Evolutionary conservation across 2,329 filamentous ascomycete species (phyloP).

Genomic region (Trichoderma sp.): DNA sequence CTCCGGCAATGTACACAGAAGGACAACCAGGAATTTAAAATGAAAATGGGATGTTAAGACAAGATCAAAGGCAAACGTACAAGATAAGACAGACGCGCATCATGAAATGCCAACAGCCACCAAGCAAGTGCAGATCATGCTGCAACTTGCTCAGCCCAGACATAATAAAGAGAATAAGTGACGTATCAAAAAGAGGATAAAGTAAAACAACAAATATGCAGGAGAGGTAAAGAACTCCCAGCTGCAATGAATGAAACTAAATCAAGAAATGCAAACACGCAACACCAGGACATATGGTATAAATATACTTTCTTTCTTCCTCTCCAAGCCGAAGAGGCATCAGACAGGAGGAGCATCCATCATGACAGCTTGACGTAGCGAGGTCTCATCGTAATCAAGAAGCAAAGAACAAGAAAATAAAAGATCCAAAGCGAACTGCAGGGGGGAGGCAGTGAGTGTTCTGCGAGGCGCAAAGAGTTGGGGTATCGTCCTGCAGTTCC

Average conservation of each 20-base stretch:
- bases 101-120: constrained; percentile 21
- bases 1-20: background rate
- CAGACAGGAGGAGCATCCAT: constrained; percentile 5
- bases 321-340: constrained; percentile 1
- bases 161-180: constrained; percentile 13
- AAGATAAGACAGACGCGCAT: constrained; percentile 13
- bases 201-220: constrained; percentile 31
- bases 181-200: background rate
- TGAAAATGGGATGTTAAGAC: constrained; percentile 1
- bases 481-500: constrained; percentile 28
- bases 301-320: constrained; percentile 5
- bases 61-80: constrained; percentile 8
- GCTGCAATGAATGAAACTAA: constrained; percentile 36
- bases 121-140: background rate
- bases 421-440: constrained; percentile 9
- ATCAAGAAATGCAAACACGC: constrained; percentile 12
- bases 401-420: background rate
- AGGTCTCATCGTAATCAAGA: constrained; percentile 6
- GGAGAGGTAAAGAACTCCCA: constrained; percentile 36
- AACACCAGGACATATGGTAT: constrained; percentile 16
- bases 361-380: constrained; percentile 16
- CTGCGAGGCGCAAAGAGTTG: constrained; percentile 26
- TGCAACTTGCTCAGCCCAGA: constrained; percentile 17
- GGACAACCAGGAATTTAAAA: background rate
- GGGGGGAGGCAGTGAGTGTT: constrained; percentile 1